Percentiles rank a stretch among this genome's conserved stretches.
Evolutionary conservation across 768 basidiomycete species (phyloP).

Genomic region (Lactifluus hygrophoroides): DNA sequence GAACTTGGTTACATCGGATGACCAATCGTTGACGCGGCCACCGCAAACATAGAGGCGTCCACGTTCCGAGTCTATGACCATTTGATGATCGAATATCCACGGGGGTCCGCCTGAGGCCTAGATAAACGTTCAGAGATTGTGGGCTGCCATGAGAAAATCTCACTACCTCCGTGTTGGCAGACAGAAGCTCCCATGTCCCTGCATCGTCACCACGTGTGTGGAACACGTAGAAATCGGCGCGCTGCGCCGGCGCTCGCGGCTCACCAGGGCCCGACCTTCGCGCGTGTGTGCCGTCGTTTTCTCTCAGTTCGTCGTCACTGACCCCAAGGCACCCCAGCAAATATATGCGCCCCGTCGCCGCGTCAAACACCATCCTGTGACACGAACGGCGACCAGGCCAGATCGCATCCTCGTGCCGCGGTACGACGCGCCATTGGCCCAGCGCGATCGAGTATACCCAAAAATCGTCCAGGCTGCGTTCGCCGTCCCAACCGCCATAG

Average conservation of each 20-base stretch:
- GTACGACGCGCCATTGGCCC: conserved; percentile 55
- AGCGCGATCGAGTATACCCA: conserved; percentile 60
- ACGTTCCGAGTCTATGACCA: conserved; percentile 62
- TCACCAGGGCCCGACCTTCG: neutral
- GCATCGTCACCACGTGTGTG: conserved; percentile 51
- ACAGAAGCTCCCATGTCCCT: conserved; percentile 67
- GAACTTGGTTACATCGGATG: conserved; percentile 51
- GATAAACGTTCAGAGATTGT: neutral
- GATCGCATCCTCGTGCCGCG: conserved; percentile 44
- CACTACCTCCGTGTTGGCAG: conserved; percentile 58
- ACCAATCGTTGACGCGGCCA: conserved; percentile 60
- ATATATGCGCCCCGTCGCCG: conserved; percentile 61
- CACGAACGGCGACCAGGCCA: conserved; percentile 68
- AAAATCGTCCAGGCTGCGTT: conserved; percentile 66
- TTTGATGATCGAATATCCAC: conserved; percentile 72
- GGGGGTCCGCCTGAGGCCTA: conserved; percentile 63
- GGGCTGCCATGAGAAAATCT: neutral
- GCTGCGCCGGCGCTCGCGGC: conserved; percentile 23
- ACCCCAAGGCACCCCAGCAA: conserved; percentile 63
- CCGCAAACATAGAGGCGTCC: conserved; percentile 73
- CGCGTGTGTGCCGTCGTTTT: neutral
- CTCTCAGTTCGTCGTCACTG: conserved; percentile 29
- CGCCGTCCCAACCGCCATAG: conserved; percentile 74
- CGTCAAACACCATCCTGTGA: conserved; percentile 77
- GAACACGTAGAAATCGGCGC: conserved; percentile 72